Evolutionary conservation across 805 yeast genomes (phyloP), one percentile per base, ranked within the genome.

Genomic region (Saccharomyces paradoxus): DNA sequence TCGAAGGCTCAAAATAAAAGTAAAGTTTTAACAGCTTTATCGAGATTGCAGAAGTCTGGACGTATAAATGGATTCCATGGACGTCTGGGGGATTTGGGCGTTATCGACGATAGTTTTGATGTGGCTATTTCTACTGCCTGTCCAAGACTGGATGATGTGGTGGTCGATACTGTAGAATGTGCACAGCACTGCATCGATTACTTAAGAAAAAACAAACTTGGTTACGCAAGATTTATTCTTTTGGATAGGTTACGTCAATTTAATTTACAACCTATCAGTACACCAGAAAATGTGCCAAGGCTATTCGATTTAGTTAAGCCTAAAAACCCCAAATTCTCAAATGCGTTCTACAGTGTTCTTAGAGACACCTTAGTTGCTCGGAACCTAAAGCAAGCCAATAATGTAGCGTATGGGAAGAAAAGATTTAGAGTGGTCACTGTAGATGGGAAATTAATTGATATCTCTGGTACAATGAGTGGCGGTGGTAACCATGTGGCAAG

Each of bases 381-480:
- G 1, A 81, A 87, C 64, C 74, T 90, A 58, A 78, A 77, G 31
- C 89, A 87, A 63, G 99, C 99, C 1, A 86, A 89, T 58, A 73
- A 78, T 46, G 94, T 92, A 30, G 98, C 99, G 0, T 92, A 86
- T 72, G 94, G 96, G 1, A 74, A 77, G 17, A 82, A 76, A 60
- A 76, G 98, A 62, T 87, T 81, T 78, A 80, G 96, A 62, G 98
- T 92, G 26, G 98, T 95, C 0, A 90, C 98, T 0, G 68, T 90
- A 8, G 96, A 88, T 68, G 99, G 99, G 26, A 86, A 89, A 62
- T 74, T 94, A 24, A 92, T 94, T 54, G 97, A 91, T 63, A 82
- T 85, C 14, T 87, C 96, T 1, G 99, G 99, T 70, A 88, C 97
- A 1, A 84, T 95, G 84, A 83, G 96, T 49, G 99, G 99, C 63